Percentiles rank a stretch among this genome's conserved stretches.
Conservation (phyloP, 305 asterid species). For the Withania somnifera region DNA sequence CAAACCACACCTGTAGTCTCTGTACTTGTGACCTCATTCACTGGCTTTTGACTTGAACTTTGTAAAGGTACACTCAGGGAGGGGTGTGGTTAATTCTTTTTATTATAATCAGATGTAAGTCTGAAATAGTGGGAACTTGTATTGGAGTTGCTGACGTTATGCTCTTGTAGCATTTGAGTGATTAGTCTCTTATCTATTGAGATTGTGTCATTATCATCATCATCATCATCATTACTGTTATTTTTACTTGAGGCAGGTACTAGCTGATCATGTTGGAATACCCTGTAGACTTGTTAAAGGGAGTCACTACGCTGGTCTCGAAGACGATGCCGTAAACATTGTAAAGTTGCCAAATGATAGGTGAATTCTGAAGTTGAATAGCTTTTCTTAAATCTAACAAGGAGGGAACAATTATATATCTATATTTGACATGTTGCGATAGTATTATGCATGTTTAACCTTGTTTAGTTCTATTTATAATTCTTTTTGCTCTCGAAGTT, state of each 20-base stretch:
- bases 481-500: not conserved
- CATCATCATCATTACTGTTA: not conserved
- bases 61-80: not conserved
- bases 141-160: not conserved
- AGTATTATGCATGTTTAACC: not conserved
- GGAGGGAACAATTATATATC: not conserved
- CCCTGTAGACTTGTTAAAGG: slow-evolving; percentile 95
- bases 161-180: not conserved
- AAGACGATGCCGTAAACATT: slow-evolving; percentile 90
- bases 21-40: not conserved
- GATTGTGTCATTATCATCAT: not conserved
- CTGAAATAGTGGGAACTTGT: not conserved
- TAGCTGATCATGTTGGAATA: slow-evolving; percentile 88
- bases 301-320: slow-evolving; percentile 86
- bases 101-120: not conserved
- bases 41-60: not conserved
- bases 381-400: not conserved
- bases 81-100: not conserved
- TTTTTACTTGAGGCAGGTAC: slow-evolving; percentile 51
- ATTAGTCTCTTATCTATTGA: not conserved
- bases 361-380: slow-evolving; percentile 26
- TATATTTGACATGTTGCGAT: not conserved
- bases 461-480: not conserved
- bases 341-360: slow-evolving; percentile 81
- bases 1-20: not conserved